Base-by-base conservation (phyloP, 441 rosid genomes). In the Metrosideros polymorpha region DNA sequence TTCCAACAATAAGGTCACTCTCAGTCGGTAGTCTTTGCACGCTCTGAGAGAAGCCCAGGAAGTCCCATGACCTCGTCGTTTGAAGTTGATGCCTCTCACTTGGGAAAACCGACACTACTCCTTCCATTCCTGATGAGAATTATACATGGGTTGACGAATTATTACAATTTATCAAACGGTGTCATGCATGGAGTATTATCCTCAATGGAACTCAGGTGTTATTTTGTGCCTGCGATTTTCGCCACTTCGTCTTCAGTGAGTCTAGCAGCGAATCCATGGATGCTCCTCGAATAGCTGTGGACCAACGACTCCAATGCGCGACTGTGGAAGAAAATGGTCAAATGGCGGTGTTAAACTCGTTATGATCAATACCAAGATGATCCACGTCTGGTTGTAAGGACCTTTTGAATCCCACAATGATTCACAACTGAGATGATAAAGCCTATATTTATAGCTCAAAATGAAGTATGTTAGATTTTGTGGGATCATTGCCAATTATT, bases 21-120 rank as follows among this genome's bases (percentile, higher is more conserved):
- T 82, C 85, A 15, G 43, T 10, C 27, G 77, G 27, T 22, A n/a
- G 35, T 43, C 54, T 75, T 47, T 54, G 45, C n/a, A 47, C 35
- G 22, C 53, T 35, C 61, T 61, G 50, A 35, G 53, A 42, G 49
- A 87, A 15, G 30, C 89, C 85, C 85, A 87, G 43, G 87, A 85
- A 87, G 53, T 85, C 87, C 89, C 87, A 85, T 50, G 89, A 87
- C 63, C 89, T 87, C 61, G 87, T 87, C 18, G 89, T 87, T 52
- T 87, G 86, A 51, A 87, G 22, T 39, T 77, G 49, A 42, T 84
- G 82, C 25, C 39, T 49, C 27, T 54, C 63, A 14, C 61, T 85
- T 12, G 89, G 89, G 53, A 85, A 82, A 66, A 87, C 83, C 6
- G 89, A 84, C 50, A 85, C 87, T 61, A 87, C 89, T n/a, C 86